These are phyloP conservation scores for Russula sp. DNA, from an alignment of 768 basidiomycete genomes.

Conservation along the genomic window DNA sequence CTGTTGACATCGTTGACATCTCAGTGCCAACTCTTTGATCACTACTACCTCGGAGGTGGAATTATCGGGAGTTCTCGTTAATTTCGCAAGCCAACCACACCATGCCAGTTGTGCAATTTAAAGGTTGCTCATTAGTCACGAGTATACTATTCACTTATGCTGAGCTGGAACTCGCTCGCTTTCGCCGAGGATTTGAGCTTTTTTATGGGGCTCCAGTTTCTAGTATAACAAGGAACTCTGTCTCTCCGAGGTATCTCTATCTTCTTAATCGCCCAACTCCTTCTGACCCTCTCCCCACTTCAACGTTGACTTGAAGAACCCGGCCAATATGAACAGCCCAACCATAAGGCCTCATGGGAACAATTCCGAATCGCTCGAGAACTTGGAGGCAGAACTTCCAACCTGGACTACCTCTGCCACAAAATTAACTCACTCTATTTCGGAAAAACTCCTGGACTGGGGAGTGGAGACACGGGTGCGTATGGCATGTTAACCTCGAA, in stretches of 20 bases:
- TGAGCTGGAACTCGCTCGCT: not conserved
- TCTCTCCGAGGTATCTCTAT: not conserved
- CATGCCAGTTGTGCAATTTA: not conserved
- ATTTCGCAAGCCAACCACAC: not conserved
- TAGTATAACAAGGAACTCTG: not conserved
- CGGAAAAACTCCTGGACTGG: conserved; percentile 35
- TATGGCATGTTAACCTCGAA: not conserved
- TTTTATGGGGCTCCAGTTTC: no score
- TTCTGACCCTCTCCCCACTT: not conserved
- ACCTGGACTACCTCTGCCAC: no score
- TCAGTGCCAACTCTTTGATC: no score
- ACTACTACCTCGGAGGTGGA: not conserved
- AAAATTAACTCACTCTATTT: not conserved
- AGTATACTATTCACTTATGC: not conserved
- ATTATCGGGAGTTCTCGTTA: not conserved
- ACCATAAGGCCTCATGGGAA: not conserved
- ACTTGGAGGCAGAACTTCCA: not conserved
- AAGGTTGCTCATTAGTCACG: not conserved
- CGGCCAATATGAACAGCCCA: not conserved
- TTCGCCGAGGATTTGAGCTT: not conserved
- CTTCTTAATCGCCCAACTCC: not conserved
- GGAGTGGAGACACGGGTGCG: conserved; percentile 39
- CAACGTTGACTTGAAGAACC: not conserved
- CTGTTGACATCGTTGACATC: no score
- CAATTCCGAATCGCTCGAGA: not conserved